Percentiles rank a stretch among this genome's conserved stretches.
Evolutionary conservation across 148 eudicot genomes (phyloP).

Genomic region (Diospyros kaki): DNA sequence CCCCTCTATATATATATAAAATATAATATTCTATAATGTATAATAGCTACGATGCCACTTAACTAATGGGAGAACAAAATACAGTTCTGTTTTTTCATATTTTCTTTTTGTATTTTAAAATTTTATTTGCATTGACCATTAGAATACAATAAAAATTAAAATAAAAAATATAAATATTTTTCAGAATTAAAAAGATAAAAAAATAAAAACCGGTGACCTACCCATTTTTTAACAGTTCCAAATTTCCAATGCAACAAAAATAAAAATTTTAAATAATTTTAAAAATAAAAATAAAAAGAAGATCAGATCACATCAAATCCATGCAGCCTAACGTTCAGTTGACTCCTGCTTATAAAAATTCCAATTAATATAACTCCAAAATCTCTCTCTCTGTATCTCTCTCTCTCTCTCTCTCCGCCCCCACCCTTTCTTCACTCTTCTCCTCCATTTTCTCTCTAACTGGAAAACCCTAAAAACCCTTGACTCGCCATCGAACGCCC

Average conservation of each 20-base stretch:
- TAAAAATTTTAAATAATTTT: background rate
- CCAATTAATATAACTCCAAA: constrained; percentile 7
- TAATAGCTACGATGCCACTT: too few species aligned
- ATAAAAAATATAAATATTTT: too few species aligned
- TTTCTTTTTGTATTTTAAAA: too few species aligned
- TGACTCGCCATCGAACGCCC: constrained; percentile 3
- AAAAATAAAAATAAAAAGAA: background rate
- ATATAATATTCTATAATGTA: too few species aligned
- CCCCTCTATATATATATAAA: too few species aligned
- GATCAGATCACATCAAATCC: constrained; percentile 15
- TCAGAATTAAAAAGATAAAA: too few species aligned
- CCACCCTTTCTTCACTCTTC: background rate
- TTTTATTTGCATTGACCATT: too few species aligned
- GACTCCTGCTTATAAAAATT: constrained; percentile 6
- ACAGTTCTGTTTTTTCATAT: too few species aligned
- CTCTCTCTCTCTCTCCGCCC: background rate
- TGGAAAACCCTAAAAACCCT: constrained; percentile 12
- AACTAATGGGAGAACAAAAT: too few species aligned
- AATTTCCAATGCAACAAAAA: background rate
- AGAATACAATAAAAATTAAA: too few species aligned
- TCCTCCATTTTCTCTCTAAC: background rate
- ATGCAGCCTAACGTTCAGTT: constrained; percentile 24
- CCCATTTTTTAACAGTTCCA: too few species aligned
- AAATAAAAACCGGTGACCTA: too few species aligned
- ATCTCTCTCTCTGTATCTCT: background rate